Conservation (phyloP, 2,329 filamentous ascomycete genomes). For the Pezicula rhizophila region DNA sequence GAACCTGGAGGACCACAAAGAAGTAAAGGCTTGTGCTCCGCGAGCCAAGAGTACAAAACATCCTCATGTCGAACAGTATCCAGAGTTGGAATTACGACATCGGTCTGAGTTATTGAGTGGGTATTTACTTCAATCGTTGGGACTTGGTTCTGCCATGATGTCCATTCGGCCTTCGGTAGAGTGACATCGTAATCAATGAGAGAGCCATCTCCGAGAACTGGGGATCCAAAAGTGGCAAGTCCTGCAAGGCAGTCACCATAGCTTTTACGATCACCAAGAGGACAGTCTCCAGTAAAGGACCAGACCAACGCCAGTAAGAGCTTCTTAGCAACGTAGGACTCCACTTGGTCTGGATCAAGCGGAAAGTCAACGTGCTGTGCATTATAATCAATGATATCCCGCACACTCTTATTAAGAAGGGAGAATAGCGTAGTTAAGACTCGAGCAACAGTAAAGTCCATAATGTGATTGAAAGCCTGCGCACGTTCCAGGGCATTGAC, state of each 20-base stretch:
- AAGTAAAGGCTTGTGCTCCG: constrained; percentile 93
- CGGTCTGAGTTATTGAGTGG: constrained; percentile 94
- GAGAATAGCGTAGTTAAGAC: constrained; percentile 93
- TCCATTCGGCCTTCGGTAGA: constrained; percentile 83
- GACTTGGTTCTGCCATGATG: constrained; percentile 89
- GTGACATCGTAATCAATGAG: constrained; percentile 94
- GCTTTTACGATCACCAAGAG: constrained; percentile 75
- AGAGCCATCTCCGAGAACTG: constrained; percentile 72
- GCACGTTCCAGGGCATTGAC: constrained; percentile 71
- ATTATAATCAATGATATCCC: constrained; percentile 93
- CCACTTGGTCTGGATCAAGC: constrained; percentile 81
- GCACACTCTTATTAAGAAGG: constrained; percentile 86
- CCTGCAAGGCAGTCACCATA: constrained; percentile 83
- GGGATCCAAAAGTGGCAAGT: constrained; percentile 80
- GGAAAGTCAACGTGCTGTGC: constrained; percentile 90
- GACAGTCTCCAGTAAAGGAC: constrained; percentile 94
- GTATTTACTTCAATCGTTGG: constrained; percentile 95
- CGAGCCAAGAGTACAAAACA: constrained; percentile 98
- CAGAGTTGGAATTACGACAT: constrained; percentile 95
- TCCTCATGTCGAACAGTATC: constrained; percentile 98
- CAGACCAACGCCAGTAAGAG: constrained; percentile 87
- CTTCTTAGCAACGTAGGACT: constrained; percentile 89
- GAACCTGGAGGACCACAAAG: constrained; percentile 97
- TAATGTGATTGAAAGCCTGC: constrained; percentile 82
- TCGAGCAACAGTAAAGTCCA: constrained; percentile 92